Evolutionary conservation across 306 rosid genomes (phyloP).

Genomic region (Vachellia collinsii): DNA sequence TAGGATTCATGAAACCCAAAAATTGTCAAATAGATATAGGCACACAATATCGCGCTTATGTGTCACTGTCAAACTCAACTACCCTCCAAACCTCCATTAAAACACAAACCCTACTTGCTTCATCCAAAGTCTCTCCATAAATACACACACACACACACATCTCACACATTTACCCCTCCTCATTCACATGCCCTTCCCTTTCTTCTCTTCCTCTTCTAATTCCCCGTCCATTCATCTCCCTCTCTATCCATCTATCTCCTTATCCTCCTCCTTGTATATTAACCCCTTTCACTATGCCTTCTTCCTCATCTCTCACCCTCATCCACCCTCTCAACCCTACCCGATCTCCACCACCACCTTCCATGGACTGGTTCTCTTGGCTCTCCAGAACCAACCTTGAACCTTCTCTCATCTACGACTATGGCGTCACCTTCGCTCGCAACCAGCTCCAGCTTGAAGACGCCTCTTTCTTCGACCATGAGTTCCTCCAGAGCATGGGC

Average conservation of each 20-base stretch:
- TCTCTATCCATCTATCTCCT: background rate
- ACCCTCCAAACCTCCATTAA: slow-evolving; percentile 46
- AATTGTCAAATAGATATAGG: background rate
- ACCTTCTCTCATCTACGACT: slow-evolving; percentile 64
- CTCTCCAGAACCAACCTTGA: slow-evolving; percentile 69
- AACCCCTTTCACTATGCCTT: slow-evolving; percentile 12
- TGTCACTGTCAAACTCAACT: slow-evolving; percentile 54
- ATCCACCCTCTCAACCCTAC: background rate
- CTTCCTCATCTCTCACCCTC: slow-evolving; percentile 36
- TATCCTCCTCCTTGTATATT: slow-evolving; percentile 30
- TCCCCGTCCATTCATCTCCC: background rate
- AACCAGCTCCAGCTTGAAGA: slow-evolving; percentile 69
- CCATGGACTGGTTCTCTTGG: slow-evolving; percentile 98
- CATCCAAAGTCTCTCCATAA: slow-evolving; percentile 13
- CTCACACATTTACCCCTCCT: slow-evolving; percentile 26
- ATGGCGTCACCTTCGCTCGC: slow-evolving; percentile 67
- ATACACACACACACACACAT: background rate
- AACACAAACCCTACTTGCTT: background rate
- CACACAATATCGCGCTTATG: slow-evolving; percentile 22
- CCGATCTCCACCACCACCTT: background rate
- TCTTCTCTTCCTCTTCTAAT: background rate
- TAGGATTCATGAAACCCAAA: background rate
- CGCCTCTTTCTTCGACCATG: slow-evolving; percentile 68
- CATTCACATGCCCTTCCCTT: slow-evolving; percentile 32
- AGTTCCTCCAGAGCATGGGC: slow-evolving; percentile 88